Base-by-base conservation (phyloP, 1,284 basidiomycete species). In the Trichosporon ovoides region DNA sequence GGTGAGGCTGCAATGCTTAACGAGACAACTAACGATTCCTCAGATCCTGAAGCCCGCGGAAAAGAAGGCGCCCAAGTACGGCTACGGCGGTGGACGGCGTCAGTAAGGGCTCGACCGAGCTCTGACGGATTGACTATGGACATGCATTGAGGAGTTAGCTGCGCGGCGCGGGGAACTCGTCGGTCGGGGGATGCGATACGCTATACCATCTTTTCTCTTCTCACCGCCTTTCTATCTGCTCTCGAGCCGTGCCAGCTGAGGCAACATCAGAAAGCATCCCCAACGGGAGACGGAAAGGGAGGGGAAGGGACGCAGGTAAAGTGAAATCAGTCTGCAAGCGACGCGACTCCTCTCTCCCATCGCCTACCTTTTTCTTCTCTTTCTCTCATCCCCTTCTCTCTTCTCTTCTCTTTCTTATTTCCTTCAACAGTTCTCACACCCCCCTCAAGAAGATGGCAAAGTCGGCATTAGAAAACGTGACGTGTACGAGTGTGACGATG, bases 41-140 rank as follows among this genome's bases (percentile, higher is more conserved):
- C 72, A 94, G 91, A 98, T 98, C 68, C 82, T 98, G 74, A 98
- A 98, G 81, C 95, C 95, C 48, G 95, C 95, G 37, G 95, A 98
- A 82, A 98, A 98, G 86, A 98, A 98, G 80, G 68, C 71, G 48
- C 73, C 72, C 48, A 75, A 75, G 66, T 75, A 76, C 63, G 72
- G 72, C 51, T 73, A 73, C 64, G 70, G 69, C 51, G 64, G 66
- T 56, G 73, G 73, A 68, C 73, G 74, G 70, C 73, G 74, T 68
- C 63, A 76, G 72, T 74, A 60, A 55, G 43, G 24, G 43, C 16
- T 28, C 43, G 22, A 9, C 18, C 22, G 24, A 31, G n/a, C 43
- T 48, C 43, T 48, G 24, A 7, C 43, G 43, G 43, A 48, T 48
- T 31, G 43, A 48, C 43, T 31, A 48, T 48, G 43, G 43, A 31